Evolutionary conservation across 2,329 filamentous ascomycete species (phyloP).

Genomic region (Fusarium virguliforme): DNA sequence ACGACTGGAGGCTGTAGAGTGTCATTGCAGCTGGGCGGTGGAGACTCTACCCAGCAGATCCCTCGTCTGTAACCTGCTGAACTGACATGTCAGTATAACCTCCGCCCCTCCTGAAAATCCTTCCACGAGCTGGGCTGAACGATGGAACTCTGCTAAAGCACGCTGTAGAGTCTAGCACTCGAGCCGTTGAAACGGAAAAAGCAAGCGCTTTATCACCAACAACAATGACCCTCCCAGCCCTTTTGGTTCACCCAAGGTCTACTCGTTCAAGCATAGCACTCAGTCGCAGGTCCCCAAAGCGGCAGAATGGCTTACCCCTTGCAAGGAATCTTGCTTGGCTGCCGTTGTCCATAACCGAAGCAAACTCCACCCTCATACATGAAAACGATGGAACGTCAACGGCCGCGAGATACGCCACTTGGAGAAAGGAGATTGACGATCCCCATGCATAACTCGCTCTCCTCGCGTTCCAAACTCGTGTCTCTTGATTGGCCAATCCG

Average conservation of each 20-base stretch:
- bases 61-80: neutral
- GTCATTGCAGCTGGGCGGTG: neutral
- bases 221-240: neutral
- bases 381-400: slow-evolving; percentile 6
- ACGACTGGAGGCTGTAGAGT: neutral
- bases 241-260: neutral
- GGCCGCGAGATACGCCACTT: slow-evolving; percentile 7
- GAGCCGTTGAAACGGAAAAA: neutral
- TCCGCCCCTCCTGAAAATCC: slow-evolving; percentile 4
- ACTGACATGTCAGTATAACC: slow-evolving; percentile 1
- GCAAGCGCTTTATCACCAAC: neutral
- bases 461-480: neutral
- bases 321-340: neutral
- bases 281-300: neutral
- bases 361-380: neutral
- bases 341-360: neutral
- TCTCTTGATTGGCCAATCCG: neutral
- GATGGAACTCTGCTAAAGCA: neutral
- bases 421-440: neutral
- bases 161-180: neutral
- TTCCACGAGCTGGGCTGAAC: neutral
- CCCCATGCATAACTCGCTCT: neutral
- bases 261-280: neutral
- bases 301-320: neutral
- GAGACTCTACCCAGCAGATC: neutral